Evolutionary conservation across 1,284 basidiomycete species (phyloP).

Genomic region (Spongispora temasekensis): DNA sequence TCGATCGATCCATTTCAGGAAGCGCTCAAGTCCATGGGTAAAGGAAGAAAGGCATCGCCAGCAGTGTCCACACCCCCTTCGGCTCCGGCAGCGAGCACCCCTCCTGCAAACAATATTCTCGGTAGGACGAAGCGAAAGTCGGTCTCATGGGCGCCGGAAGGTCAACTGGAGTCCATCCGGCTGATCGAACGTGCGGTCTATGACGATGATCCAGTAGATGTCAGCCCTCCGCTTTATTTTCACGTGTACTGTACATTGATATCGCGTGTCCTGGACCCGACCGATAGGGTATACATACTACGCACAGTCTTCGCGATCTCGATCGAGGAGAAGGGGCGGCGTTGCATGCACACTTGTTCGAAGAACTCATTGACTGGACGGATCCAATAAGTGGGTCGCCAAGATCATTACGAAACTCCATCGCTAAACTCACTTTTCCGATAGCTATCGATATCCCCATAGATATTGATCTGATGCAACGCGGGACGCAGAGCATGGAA

Average conservation of each 20-base stretch:
- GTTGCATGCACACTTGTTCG: slow-evolving; percentile 75
- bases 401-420: slow-evolving; percentile 16
- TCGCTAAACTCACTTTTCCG: slow-evolving; percentile 19
- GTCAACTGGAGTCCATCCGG: slow-evolving; percentile 67
- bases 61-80: slow-evolving; percentile 43
- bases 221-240: slow-evolving; percentile 54
- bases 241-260: slow-evolving; percentile 58
- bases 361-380: slow-evolving; percentile 80
- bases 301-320: slow-evolving; percentile 75
- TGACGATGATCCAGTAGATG: slow-evolving; percentile 80
- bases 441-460: slow-evolving; percentile 64
- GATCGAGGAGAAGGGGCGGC: slow-evolving; percentile 83
- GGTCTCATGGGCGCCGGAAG: slow-evolving; percentile 76
- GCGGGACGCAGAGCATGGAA: slow-evolving; percentile 68
- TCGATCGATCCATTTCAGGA: slow-evolving; percentile 80
- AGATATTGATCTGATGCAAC: slow-evolving; percentile 51
- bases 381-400: slow-evolving; percentile 66
- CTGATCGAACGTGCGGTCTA: slow-evolving; percentile 81
- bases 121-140: slow-evolving; percentile 68
- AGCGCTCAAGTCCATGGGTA: slow-evolving; percentile 71
- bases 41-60: slow-evolving; percentile 56
- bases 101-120: slow-evolving; percentile 36
- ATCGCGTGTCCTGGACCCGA: slow-evolving; percentile 39
- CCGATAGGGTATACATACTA: slow-evolving; percentile 62
- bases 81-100: slow-evolving; percentile 32